phyloP scores from a whole-genome alignment of 371 early-diverging fungal genomes.

The Cokeromyces recurvatus region DNA sequence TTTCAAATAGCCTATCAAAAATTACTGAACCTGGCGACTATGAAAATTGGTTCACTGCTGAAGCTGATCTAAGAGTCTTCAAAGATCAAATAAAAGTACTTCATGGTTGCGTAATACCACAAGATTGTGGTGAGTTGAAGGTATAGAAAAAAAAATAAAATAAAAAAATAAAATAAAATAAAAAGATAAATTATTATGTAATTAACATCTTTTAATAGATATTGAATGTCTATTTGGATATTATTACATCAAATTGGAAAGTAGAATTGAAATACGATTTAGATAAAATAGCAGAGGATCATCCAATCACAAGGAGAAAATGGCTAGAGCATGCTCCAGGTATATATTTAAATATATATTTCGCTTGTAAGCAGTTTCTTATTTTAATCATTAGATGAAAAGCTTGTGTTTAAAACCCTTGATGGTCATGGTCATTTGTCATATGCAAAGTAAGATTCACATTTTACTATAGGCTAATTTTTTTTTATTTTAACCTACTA shows the following conservation, averaged over 20 bases:
- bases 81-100: conserved; percentile 56
- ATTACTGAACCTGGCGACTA: conserved; percentile 19
- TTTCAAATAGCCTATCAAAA: conserved; percentile 7
- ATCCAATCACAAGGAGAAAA: conserved; percentile 15
- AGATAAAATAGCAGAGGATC: conserved; percentile 21
- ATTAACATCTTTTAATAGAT: conserved; percentile 25
- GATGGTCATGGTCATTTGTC: conserved; percentile 56
- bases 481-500: conserved; percentile 1
- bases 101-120: conserved; percentile 59
- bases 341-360: conserved; percentile 1
- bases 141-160: conserved; percentile 20
- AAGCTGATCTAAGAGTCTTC: conserved; percentile 41
- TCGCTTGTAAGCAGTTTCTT: too few relatives aligned
- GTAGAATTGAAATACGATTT: conserved; percentile 45
- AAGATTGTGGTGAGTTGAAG: conserved; percentile 58
- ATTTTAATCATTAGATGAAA: background rate
- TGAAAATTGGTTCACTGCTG: conserved; percentile 21
- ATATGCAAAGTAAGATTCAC: conserved; percentile 31
- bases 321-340: conserved; percentile 20
- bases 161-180: background rate
- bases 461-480: background rate
- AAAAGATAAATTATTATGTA: background rate
- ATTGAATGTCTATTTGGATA: conserved; percentile 34
- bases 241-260: conserved; percentile 36
- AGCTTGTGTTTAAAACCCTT: conserved; percentile 34